These are phyloP conservation scores for Aspergillus funiculosus DNA, from an alignment of 495 filamentous ascomycete species.

Conservation along the genomic window DNA sequence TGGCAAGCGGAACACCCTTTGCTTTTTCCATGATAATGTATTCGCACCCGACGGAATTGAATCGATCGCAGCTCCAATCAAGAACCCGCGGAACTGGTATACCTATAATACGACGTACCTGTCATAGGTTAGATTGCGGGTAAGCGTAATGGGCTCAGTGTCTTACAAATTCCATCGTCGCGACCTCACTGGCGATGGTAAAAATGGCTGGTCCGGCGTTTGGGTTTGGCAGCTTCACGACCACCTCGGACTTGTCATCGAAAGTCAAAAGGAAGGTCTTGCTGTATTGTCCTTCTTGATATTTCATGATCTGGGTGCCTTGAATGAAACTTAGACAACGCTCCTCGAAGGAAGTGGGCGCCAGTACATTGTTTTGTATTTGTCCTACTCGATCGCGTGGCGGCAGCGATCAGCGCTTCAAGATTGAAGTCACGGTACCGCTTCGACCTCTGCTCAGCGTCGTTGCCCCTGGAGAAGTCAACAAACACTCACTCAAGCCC, in stretches of 20 bases:
- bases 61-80: neutral
- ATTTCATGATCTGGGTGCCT: constrained; percentile 1
- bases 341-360: neutral
- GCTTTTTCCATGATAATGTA: constrained; percentile 10
- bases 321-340: neutral
- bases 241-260: neutral
- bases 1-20: neutral
- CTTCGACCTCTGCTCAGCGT: neutral
- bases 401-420: neutral
- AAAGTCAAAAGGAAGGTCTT: neutral
- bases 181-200: constrained; percentile 4
- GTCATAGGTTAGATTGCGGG: neutral
- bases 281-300: neutral
- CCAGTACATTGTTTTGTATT: constrained; percentile 1
- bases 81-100: constrained; percentile 2
- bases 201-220: neutral
- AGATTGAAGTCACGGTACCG: neutral
- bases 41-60: neutral
- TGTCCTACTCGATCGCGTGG: neutral
- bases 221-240: neutral
- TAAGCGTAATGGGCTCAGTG: neutral
- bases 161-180: constrained; percentile 5
- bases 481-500: neutral
- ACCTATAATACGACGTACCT: neutral
- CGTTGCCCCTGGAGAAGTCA: neutral